These are phyloP conservation scores for Favolaschia claudopus DNA, from an alignment of 768 basidiomycete genomes.

Conservation along the genomic window DNA sequence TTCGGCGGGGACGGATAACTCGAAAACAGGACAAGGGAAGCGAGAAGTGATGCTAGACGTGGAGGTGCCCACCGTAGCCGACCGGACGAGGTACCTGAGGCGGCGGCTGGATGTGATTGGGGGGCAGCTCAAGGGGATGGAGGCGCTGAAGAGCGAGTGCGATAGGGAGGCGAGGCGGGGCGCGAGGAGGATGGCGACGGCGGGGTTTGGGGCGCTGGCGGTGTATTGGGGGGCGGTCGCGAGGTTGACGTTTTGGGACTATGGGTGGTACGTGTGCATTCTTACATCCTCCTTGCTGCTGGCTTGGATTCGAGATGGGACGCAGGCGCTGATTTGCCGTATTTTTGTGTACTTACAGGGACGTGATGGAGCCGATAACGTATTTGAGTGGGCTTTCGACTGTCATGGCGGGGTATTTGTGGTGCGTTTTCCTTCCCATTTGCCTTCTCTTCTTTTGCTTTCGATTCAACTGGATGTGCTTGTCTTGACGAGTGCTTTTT, in stretches of 20 bases:
- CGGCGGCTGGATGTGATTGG: constrained; percentile 52
- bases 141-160: constrained; percentile 59
- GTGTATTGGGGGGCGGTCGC: constrained; percentile 72
- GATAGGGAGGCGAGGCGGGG: constrained; percentile 65
- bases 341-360: constrained; percentile 43
- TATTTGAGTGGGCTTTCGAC: constrained; percentile 69
- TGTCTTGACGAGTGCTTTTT: not conserved
- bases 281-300: not conserved
- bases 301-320: not conserved
- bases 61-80: constrained; percentile 68
- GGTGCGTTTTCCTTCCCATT: constrained; percentile 39
- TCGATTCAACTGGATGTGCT: too few relatives aligned
- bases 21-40: constrained; percentile 25
- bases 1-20: constrained; percentile 25
- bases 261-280: constrained; percentile 53
- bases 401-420: constrained; percentile 68
- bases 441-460: not conserved
- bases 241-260: constrained; percentile 71
- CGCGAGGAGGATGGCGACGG: constrained; percentile 62
- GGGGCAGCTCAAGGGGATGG: constrained; percentile 55
- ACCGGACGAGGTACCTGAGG: constrained; percentile 66
- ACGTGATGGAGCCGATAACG: constrained; percentile 75
- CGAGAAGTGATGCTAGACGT: constrained; percentile 53
- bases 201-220: constrained; percentile 65
- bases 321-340: not conserved